These are phyloP conservation scores for Coniochaeta sp. DNA, from an alignment of 2,329 filamentous ascomycete genomes.

Conservation along the genomic window DNA sequence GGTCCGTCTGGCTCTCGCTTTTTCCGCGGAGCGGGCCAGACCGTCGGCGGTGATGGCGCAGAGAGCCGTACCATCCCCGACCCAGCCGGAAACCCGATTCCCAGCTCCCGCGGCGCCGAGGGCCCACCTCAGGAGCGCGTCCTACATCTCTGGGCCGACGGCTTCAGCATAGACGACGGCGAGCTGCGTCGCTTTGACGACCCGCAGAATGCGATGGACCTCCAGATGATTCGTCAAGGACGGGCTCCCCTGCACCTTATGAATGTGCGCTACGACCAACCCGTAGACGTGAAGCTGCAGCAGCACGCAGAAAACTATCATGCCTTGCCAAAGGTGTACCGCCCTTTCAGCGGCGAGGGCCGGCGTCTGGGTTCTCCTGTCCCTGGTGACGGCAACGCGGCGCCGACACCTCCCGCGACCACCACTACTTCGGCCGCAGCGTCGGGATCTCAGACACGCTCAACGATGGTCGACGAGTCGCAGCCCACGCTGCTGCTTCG, in stretches of 20 bases:
- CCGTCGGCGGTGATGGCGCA: slow-evolving; percentile 69
- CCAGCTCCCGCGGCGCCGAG: slow-evolving; percentile 22
- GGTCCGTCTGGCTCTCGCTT: slow-evolving; percentile 47
- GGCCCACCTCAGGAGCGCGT: slow-evolving; percentile 55
- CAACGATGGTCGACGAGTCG: slow-evolving; percentile 50
- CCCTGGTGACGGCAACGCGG: slow-evolving; percentile 42
- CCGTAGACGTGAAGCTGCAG: slow-evolving; percentile 71
- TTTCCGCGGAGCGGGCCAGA: slow-evolving; percentile 68
- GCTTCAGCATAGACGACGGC: slow-evolving; percentile 80
- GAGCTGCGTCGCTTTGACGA: slow-evolving; percentile 73
- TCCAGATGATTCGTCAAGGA: slow-evolving; percentile 70
- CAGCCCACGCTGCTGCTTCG: slow-evolving; percentile 65
- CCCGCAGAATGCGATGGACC: slow-evolving; percentile 62
- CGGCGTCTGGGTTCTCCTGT: slow-evolving; percentile 72
- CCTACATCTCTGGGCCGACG: slow-evolving; percentile 75
- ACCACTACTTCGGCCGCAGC: slow-evolving; percentile 23
- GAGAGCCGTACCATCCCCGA: slow-evolving; percentile 64
- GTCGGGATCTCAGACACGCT: slow-evolving; percentile 22
- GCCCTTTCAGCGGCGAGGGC: slow-evolving; percentile 65
- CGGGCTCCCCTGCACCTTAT: slow-evolving; percentile 72
- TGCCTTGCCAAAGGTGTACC: slow-evolving; percentile 66
- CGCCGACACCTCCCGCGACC: slow-evolving; percentile 25
- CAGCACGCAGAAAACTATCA: slow-evolving; percentile 71
- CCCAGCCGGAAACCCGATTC: slow-evolving; percentile 31
- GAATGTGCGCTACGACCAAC: slow-evolving; percentile 67